These are phyloP conservation scores for Colletotrichum lupini DNA, from an alignment of 2,329 filamentous ascomycete genomes.

Conservation along the genomic window DNA sequence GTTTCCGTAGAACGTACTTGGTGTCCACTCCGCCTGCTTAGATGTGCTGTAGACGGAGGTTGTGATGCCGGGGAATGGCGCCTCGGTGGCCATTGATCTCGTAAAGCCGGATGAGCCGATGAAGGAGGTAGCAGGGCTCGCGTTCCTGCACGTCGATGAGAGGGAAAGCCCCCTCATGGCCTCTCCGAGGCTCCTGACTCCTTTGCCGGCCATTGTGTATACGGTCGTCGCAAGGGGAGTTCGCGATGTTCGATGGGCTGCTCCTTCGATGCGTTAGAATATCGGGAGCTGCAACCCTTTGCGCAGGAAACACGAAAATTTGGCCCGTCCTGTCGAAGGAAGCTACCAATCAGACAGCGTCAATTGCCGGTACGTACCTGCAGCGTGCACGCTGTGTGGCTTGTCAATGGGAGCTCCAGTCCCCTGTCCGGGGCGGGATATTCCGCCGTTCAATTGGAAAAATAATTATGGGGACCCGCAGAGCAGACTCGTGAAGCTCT, in stretches of 20 bases:
- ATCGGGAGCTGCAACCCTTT: slow-evolving; percentile 14
- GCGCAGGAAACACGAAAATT: slow-evolving; percentile 32
- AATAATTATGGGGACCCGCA: slow-evolving; percentile 34
- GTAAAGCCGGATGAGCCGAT: slow-evolving; percentile 47
- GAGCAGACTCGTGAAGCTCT: slow-evolving; percentile 26
- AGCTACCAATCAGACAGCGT: slow-evolving; percentile 28
- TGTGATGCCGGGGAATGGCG: slow-evolving; percentile 51
- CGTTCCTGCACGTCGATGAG: slow-evolving; percentile 50
- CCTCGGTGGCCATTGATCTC: slow-evolving; percentile 68
- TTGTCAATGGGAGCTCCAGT: slow-evolving; percentile 13
- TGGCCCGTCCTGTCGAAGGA: slow-evolving; percentile 27
- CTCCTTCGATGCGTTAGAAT: slow-evolving; percentile 5
- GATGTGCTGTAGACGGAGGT: slow-evolving; percentile 47
- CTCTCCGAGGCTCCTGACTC: slow-evolving; percentile 62
- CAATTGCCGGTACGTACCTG: slow-evolving; percentile 18
- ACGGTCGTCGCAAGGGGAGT: slow-evolving; percentile 19
- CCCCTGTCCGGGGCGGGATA: slow-evolving; percentile 33
- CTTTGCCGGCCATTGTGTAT: slow-evolving; percentile 56
- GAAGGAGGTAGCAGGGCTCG: slow-evolving; percentile 52
- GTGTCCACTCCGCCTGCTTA: slow-evolving; percentile 56
- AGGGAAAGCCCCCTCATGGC: slow-evolving; percentile 62
- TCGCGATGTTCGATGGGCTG: slow-evolving; percentile 14
- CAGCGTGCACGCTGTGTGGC: background rate
- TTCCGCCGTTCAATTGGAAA: slow-evolving; percentile 35
- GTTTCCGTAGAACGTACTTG: slow-evolving; percentile 48